These are phyloP conservation scores for Ceratocystis lukuohia DNA, from an alignment of 2,329 filamentous ascomycete genomes.

Conservation along the genomic window DNA sequence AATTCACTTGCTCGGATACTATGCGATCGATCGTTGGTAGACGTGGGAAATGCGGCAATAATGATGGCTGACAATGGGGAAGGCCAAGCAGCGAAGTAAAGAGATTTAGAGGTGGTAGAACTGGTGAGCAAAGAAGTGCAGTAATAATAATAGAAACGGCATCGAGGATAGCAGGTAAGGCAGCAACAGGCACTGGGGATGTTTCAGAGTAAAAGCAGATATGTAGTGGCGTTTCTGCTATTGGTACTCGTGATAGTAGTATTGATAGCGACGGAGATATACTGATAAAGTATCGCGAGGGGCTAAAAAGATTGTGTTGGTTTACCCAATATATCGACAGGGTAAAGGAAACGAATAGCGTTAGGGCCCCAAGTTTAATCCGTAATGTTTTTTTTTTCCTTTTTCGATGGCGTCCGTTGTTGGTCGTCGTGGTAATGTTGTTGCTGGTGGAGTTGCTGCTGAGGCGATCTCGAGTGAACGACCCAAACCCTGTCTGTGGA, in stretches of 20 bases:
- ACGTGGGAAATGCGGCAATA: background rate
- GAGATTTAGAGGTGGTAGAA: background rate
- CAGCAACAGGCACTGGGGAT: background rate
- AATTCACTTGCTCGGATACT: background rate
- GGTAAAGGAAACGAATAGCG: background rate
- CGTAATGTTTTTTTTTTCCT: background rate
- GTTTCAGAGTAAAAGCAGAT: background rate
- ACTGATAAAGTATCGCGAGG: background rate
- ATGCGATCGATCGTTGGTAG: background rate
- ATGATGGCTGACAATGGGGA: background rate
- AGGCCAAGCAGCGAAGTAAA: background rate
- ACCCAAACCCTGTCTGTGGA: too few species aligned
- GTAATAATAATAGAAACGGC: slow-evolving; percentile 1
- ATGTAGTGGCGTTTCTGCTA: too few species aligned
- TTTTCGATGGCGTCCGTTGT: background rate
- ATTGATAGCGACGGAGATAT: background rate
- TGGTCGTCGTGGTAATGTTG: background rate
- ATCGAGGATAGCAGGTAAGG: background rate
- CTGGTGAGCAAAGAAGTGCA: background rate
- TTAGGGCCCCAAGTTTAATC: background rate
- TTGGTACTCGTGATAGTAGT: background rate
- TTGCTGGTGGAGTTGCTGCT: background rate
- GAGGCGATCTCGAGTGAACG: too few species aligned
- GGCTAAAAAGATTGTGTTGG: background rate
- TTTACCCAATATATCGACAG: background rate